These are phyloP conservation scores for Clohesyomyces aquaticus DNA, from an alignment of 495 filamentous ascomycete genomes.

Conservation along the genomic window DNA sequence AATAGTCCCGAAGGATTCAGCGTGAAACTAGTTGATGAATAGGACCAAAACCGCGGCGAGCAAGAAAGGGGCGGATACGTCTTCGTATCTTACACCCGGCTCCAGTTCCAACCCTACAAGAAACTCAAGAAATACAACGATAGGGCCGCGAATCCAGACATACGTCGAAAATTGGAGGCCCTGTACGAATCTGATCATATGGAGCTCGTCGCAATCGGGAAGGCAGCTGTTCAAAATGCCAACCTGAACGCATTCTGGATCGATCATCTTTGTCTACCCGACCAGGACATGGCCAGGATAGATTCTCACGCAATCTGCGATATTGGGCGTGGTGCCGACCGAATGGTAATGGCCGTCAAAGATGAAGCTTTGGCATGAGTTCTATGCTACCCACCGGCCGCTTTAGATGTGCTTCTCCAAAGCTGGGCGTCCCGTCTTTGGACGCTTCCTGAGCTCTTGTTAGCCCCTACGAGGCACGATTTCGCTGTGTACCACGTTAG, in stretches of 20 bases:
- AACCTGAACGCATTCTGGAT: conserved; percentile 4
- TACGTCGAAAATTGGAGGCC: too few relatives aligned
- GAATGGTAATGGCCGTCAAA: neutral
- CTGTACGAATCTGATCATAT: neutral
- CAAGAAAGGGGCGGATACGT: too few relatives aligned
- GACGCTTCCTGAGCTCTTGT: neutral
- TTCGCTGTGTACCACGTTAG: neutral
- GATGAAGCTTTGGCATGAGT: neutral
- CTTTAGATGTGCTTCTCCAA: too few relatives aligned
- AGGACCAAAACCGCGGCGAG: too few relatives aligned
- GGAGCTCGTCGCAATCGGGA: neutral
- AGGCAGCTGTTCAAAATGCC: neutral
- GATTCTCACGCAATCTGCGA: neutral
- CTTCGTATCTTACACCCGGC: conserved; percentile 8
- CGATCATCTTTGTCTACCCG: conserved; percentile 1
- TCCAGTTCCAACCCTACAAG: conserved; percentile 2
- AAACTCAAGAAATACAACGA: too few relatives aligned
- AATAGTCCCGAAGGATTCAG: too few relatives aligned
- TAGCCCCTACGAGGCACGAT: neutral
- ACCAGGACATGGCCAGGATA: neutral
- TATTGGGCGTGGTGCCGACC: neutral
- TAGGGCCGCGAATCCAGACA: too few relatives aligned
- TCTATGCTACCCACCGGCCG: too few relatives aligned
- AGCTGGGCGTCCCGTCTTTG: neutral
- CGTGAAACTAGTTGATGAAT: too few relatives aligned